These are phyloP conservation scores for Thielaviopsis populi DNA, from an alignment of 2,329 filamentous ascomycete genomes.

Conservation along the genomic window DNA sequence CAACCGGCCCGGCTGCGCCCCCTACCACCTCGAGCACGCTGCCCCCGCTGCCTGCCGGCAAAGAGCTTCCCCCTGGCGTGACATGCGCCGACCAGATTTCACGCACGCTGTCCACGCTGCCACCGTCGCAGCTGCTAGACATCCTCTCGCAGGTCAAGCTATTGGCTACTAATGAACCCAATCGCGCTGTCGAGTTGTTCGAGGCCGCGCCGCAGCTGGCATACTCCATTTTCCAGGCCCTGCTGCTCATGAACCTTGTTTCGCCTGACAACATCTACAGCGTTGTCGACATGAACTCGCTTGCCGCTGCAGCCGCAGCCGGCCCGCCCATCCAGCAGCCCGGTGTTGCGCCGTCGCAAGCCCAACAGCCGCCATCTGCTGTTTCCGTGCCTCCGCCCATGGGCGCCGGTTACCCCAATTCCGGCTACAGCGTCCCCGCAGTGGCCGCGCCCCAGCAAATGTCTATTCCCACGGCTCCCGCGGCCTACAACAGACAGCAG, in stretches of 20 bases:
- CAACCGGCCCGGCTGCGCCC: slow-evolving; percentile 23
- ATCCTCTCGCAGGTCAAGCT: slow-evolving; percentile 91
- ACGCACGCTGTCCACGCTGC: slow-evolving; percentile 71
- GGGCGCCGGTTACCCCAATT: slow-evolving; percentile 22
- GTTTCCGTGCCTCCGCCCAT: neutral
- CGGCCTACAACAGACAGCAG: slow-evolving; percentile 22
- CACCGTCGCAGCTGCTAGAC: slow-evolving; percentile 78
- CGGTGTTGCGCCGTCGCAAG: slow-evolving; percentile 21
- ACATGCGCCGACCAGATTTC: slow-evolving; percentile 85
- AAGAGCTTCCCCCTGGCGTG: slow-evolving; percentile 68
- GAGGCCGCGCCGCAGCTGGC: slow-evolving; percentile 80
- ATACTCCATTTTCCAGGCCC: slow-evolving; percentile 87
- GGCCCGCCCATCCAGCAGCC: slow-evolving; percentile 22
- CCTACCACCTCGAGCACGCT: slow-evolving; percentile 37
- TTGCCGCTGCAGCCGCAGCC: slow-evolving; percentile 27
- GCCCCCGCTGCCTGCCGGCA: slow-evolving; percentile 69
- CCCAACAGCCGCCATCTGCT: neutral
- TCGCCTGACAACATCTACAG: slow-evolving; percentile 69
- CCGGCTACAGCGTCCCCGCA: slow-evolving; percentile 24
- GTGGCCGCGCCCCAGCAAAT: neutral
- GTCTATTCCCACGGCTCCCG: slow-evolving; percentile 21
- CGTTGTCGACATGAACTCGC: slow-evolving; percentile 50
- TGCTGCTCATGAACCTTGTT: slow-evolving; percentile 84
- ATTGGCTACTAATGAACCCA: slow-evolving; percentile 66
- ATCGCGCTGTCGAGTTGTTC: slow-evolving; percentile 71